Base-by-base conservation (phyloP, 2,329 filamentous ascomycete genomes). In the Neodidymelliopsis sp. region DNA sequence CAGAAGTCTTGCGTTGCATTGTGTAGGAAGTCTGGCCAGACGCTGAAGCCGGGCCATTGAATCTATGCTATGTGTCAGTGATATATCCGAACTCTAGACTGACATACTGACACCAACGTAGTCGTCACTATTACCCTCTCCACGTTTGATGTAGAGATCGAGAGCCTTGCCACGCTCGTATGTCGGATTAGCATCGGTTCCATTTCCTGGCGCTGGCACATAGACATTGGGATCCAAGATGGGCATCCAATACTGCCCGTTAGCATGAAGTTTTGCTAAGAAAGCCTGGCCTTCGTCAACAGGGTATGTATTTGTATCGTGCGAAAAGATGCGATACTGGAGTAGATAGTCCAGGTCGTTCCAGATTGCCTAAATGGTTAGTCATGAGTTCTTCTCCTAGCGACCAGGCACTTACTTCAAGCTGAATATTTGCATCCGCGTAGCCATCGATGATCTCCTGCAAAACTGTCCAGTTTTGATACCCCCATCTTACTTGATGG, bases 171-270 rank as follows among this genome's bases (percentile, higher is more conserved):
- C 80, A 28, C 75, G 66, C 11, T 74, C 70, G 54, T 78, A 82
- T 3, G 74, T 70, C 7, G 67, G 65, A 56, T 81, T 79, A 1
- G 57, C 49, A 34, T 89, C 87, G 22, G 75, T 81, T 2, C 76
- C 75, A 60, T 89, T 86, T 11, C 82, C 74, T 0, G 85, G 84
- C 57, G 89, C 85, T 0, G 87, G 87, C 16, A 81, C 79, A 64
- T 90, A 90, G 43, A 87, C 85, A 27, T 75, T 81, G 7, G 77
- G 74, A 58, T 84, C 81, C 3, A 84, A 75, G 41, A 84, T 84
- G 0, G 81, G 81, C n/a, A 83, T 72, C 52, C 79, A 84, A 56
- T 82, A 79, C 43, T 79, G 79, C 16, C 78, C 77, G 50, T 73
- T 74, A 3, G 70, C 71, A 62, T 82, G 79, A 4, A 84, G 66